Base-by-base conservation (phyloP, 352 stramenopile species). In the Halophytophthora batemanensis region DNA sequence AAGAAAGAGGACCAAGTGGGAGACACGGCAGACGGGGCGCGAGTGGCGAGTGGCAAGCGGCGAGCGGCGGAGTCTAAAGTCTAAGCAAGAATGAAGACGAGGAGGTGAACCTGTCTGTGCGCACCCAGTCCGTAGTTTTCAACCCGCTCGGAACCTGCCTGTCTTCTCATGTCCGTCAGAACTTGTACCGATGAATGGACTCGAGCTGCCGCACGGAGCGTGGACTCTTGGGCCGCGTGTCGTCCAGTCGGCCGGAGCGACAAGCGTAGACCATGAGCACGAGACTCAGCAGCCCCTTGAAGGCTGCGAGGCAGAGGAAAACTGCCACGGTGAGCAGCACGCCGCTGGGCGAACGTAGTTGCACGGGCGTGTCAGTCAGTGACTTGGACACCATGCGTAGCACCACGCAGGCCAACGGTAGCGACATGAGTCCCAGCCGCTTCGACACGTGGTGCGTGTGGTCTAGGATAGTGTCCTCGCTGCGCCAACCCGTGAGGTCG, bases 351-450 rank as follows among this genome's bases (percentile, higher is more conserved):
- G 69, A 75, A 3, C 41, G 47, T 0, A 86, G 50, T 8, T 61
- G 45, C 35, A 86, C 62, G 0, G 77, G 73, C 1, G 56, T 61
- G 34, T 86, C 74, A 0, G 46, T 35, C 31, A 93, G 56, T 5
- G 77, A 70, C 41, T 93, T 90, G 37, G 71, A 70, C 2, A 91
- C 60, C 74, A 90, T 90, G 29, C 81, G 79, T 49, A 90, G 23
- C n/a, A 93, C 90, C 25, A 98, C 93, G 69, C 91, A 98, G 23
- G 96, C 92, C 10, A 98, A 63, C 11, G 96, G 96, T 6, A 98
- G 77, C 52, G 96, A 94, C 33, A 97, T 89, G 29, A 98, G 78
- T 3, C 94, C 94, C 35, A 98, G 69, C 6, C 95, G 85, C 45
- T 96, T 88, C 18, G 96, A 95, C 17, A 98, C 91, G 41, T 96